phyloP scores from a whole-genome alignment of 225 moss, liverwort and hornwort genomes.

The Marchantia polymorpha region DNA sequence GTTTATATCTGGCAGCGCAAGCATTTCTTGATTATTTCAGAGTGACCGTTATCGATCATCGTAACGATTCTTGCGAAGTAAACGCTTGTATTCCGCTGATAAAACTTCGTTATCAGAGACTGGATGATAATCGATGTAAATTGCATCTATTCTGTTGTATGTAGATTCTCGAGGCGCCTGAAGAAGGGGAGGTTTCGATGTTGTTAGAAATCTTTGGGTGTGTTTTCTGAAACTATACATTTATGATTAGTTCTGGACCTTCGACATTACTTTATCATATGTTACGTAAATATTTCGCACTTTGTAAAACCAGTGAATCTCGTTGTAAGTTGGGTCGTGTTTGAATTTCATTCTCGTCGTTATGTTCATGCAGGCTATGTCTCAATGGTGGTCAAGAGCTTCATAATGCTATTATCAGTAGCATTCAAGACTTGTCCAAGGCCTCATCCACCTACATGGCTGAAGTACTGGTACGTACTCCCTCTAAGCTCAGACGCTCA shows the following conservation, averaged over 20 bases:
- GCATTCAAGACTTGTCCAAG: constrained; percentile 45
- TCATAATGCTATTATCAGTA: constrained; percentile 53
- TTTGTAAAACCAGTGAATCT: too few relatives aligned
- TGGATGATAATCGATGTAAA: too few relatives aligned
- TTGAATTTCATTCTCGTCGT: too few relatives aligned
- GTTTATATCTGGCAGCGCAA: too few relatives aligned
- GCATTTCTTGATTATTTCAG: too few relatives aligned
- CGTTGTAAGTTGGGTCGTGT: too few relatives aligned
- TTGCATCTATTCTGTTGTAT: background rate
- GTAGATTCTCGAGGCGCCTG: constrained; percentile 50
- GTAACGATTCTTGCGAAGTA: too few relatives aligned
- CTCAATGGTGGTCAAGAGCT: constrained; percentile 50
- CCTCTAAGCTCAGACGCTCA: background rate
- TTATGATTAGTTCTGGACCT: background rate
- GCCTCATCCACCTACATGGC: constrained; percentile 30
- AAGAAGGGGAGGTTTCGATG: constrained; percentile 45
- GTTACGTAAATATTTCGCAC: too few relatives aligned
- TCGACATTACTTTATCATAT: too few relatives aligned
- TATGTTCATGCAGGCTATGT: constrained; percentile 36
- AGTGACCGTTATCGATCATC: too few relatives aligned
- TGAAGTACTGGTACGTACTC: constrained; percentile 42
- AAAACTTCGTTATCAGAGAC: too few relatives aligned
- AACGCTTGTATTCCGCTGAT: too few relatives aligned
- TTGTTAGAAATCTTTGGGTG: constrained; percentile 49
- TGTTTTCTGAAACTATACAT: constrained; percentile 6